A percentile compares a stretch with the other conserved stretches of the same genome.
phyloP scores from a whole-genome alignment of 495 filamentous ascomycete species.

The Beverwykella pulmonaria region DNA sequence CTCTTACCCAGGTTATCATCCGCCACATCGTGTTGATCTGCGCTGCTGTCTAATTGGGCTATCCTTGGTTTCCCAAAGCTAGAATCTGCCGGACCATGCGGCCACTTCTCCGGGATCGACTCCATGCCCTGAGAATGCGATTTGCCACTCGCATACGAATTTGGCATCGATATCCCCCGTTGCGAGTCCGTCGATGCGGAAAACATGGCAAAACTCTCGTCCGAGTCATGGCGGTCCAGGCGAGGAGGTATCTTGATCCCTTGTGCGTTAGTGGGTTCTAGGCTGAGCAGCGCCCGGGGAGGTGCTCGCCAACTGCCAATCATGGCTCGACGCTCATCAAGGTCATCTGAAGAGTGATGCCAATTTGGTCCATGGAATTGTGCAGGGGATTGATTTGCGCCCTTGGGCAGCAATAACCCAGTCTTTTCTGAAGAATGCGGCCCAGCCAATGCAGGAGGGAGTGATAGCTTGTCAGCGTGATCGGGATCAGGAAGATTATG shows the following conservation, averaged over 20 bases:
- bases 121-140: constrained; percentile 48
- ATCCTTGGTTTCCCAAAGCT: constrained; percentile 29
- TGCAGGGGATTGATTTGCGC: constrained; percentile 8
- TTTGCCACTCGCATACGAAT: constrained; percentile 48
- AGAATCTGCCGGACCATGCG: constrained; percentile 8
- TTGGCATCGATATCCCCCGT: constrained; percentile 44
- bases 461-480: constrained; percentile 35
- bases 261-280: constrained; percentile 38
- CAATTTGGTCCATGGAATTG: constrained; percentile 36
- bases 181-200: constrained; percentile 67
- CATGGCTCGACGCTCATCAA: constrained; percentile 39
- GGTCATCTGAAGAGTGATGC: constrained; percentile 32
- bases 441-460: constrained; percentile 40
- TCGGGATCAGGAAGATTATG: constrained; percentile 41
- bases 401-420: not conserved
- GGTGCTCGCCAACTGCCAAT: constrained; percentile 41
- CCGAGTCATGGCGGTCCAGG: constrained; percentile 68
- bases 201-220: constrained; percentile 82
- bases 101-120: constrained; percentile 35
- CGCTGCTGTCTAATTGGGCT: not conserved
- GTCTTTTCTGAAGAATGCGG: constrained; percentile 11
- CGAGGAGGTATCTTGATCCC: constrained; percentile 46
- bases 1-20: constrained; percentile 21
- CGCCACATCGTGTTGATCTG: constrained; percentile 9
- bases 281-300: constrained; percentile 38